phyloP scores from a whole-genome alignment of 2,329 filamentous ascomycete species.

The Penicillium thymicola region DNA sequence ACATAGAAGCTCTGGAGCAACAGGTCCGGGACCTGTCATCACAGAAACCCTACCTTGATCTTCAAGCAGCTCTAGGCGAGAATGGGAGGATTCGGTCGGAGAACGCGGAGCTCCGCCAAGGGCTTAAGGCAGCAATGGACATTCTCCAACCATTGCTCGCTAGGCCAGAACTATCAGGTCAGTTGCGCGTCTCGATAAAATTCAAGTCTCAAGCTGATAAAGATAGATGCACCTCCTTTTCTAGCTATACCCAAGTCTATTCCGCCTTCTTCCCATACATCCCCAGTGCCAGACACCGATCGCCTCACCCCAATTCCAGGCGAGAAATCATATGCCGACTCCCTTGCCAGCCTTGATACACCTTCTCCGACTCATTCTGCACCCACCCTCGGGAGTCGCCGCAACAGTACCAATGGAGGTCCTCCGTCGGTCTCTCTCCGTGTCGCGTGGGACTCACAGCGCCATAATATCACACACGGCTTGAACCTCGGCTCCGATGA shows the following conservation, averaged over 20 bases:
- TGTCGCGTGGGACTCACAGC: slow-evolving; percentile 44
- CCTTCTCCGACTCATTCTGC: slow-evolving; percentile 31
- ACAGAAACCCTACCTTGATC: slow-evolving; percentile 78
- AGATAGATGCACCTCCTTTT: slow-evolving; percentile 16
- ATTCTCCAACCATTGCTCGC: slow-evolving; percentile 46
- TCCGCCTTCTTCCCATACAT: slow-evolving; percentile 20
- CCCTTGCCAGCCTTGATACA: slow-evolving; percentile 28
- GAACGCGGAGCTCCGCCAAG: slow-evolving; percentile 72
- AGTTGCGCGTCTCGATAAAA: slow-evolving; percentile 6
- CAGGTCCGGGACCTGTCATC: slow-evolving; percentile 72
- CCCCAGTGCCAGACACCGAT: slow-evolving; percentile 29
- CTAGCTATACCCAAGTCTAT: slow-evolving; percentile 15
- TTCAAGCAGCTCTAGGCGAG: slow-evolving; percentile 70
- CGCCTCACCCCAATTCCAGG: slow-evolving; percentile 19
- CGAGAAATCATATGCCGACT: slow-evolving; percentile 31
- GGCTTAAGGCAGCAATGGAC: slow-evolving; percentile 62
- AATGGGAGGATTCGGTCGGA: slow-evolving; percentile 76
- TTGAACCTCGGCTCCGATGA: slow-evolving; percentile 60
- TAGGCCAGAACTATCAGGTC: slow-evolving; percentile 45
- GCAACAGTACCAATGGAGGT: slow-evolving; percentile 22
- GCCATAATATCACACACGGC: slow-evolving; percentile 48
- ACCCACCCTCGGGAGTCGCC: slow-evolving; percentile 23
- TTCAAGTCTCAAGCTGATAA: slow-evolving; percentile 8
- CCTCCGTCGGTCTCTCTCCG: slow-evolving; percentile 32
- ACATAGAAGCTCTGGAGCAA: slow-evolving; percentile 71